Percentiles rank a stretch among this genome's conserved stretches.
These are phyloP conservation scores for Aspergillus awamori DNA, from an alignment of 2,329 filamentous ascomycete genomes.

Conservation along the genomic window DNA sequence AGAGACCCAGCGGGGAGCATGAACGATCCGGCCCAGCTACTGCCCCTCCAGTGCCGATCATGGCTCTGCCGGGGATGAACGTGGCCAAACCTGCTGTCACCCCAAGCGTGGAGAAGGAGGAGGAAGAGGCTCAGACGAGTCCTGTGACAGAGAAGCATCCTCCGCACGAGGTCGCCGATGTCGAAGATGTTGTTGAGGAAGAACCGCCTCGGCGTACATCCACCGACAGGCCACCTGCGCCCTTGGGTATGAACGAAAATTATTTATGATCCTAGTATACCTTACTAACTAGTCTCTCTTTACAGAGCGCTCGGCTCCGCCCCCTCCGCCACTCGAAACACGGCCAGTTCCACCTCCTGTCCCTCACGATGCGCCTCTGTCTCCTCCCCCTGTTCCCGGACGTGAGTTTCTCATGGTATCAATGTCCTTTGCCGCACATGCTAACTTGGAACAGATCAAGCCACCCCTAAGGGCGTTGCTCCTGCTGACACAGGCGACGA, in stretches of 20 bases:
- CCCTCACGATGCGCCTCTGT: slow-evolving; percentile 38
- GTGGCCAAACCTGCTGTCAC: slow-evolving; percentile 52
- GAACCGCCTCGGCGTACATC: slow-evolving; percentile 38
- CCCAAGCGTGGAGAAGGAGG: slow-evolving; percentile 54
- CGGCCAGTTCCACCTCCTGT: slow-evolving; percentile 43
- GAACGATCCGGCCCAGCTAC: slow-evolving; percentile 34
- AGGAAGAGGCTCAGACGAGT: slow-evolving; percentile 48
- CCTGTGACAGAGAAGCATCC: slow-evolving; percentile 47
- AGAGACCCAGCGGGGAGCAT: slow-evolving; percentile 36
- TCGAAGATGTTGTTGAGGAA: slow-evolving; percentile 53
- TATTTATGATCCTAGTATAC: neutral
- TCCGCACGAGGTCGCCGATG: slow-evolving; percentile 55
- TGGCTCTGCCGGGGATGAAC: slow-evolving; percentile 71
- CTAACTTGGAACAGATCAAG: slow-evolving; percentile 55
- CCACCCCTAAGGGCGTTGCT: slow-evolving; percentile 58
- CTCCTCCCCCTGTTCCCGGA: slow-evolving; percentile 49
- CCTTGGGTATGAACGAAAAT: slow-evolving; percentile 53
- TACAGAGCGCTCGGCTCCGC: slow-evolving; percentile 50
- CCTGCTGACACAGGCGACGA: slow-evolving; percentile 79
- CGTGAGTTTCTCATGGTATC: slow-evolving; percentile 52
- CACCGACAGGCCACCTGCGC: slow-evolving; percentile 48
- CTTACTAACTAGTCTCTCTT: slow-evolving; percentile 5
- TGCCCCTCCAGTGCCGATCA: slow-evolving; percentile 56
- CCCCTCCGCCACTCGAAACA: slow-evolving; percentile 46
- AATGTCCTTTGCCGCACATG: slow-evolving; percentile 19